A percentile compares a stretch with the other conserved stretches of the same genome.
phyloP scores from a whole-genome alignment of 2,329 filamentous ascomycete species.

The Diaporthe aspalathi region DNA sequence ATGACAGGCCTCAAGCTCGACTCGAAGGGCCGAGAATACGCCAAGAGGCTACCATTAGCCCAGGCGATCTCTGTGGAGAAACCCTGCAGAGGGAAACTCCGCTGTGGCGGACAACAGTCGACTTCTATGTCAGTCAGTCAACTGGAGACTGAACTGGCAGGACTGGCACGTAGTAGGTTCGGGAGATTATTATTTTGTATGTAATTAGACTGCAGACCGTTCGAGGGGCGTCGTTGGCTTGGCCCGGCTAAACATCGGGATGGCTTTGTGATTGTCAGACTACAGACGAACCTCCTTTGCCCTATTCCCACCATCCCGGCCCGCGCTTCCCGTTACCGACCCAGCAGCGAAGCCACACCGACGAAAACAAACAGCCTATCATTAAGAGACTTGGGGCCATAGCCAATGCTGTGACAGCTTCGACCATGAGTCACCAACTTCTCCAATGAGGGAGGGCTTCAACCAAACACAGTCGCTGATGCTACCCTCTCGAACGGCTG shows the following conservation, averaged over 20 bases:
- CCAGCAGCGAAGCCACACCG: not conserved
- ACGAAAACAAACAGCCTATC: not conserved
- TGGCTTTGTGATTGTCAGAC: not conserved
- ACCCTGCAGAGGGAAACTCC: not conserved
- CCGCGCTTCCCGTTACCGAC: not conserved
- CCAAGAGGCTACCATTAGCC: not conserved
- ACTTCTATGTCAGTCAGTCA: not conserved
- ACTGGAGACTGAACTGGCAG: too few relatives aligned
- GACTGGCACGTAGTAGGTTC: too few relatives aligned
- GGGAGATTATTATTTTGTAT: too few relatives aligned
- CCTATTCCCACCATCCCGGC: not conserved
- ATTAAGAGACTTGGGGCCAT: not conserved
- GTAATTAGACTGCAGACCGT: too few relatives aligned
- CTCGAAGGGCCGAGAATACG: not conserved
- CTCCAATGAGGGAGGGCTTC: not conserved
- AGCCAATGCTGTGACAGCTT: not conserved
- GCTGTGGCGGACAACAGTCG: not conserved
- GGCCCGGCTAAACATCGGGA: constrained; percentile 7
- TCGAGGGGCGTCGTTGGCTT: not conserved
- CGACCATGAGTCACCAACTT: not conserved
- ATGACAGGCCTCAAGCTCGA: constrained; percentile 3
- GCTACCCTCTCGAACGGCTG: too few relatives aligned
- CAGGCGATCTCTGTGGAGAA: constrained; percentile 20
- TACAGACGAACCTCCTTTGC: not conserved
- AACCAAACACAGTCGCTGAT: not conserved